Evolutionary conservation across 164 flowering plant genomes (phyloP), one percentile per base, ranked within the genome.

Genomic region (Tinospora cordifolia): DNA sequence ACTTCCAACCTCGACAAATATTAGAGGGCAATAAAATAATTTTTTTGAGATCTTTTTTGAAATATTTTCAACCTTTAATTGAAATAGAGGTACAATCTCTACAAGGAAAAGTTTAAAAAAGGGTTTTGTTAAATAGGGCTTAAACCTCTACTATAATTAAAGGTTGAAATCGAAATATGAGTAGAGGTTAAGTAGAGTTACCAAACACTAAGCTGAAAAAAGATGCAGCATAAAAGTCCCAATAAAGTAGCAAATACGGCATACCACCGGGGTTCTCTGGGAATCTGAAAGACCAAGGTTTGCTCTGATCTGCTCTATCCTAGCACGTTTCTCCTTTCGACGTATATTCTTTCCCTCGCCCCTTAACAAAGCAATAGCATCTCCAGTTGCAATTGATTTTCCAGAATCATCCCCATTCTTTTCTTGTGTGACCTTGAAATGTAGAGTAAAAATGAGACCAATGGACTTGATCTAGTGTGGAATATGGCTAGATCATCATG

Each of bases 271-370:
- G n/a, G 98, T 94, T 79, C 97, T 89, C 70, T 89, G 96, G 12
- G 95, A 84, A 83, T 94, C 98, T 63, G 98, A 94, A 79, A 94
- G 97, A 41, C 98, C 98, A 74, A 94, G 93, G 77, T 81, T 94
- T 51, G 92, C 98, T 81, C 98, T 85, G 77, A 94, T 92, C 81
- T 92, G 97, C 75, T 92, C 97, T 75, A 94, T 94, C 75, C 97
- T 83, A 22, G 85, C 85, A 19, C 95, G 82, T 79, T 88, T 94
- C 82, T 94, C 97, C 82, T 94, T 94, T 78, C 98, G 84, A 3
- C 97, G 79, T 12, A 92, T 87, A 69, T n/a, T 82, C 81, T 87
- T 90, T 51, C 85, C 87, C 75, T 85, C 85, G 40, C 98, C 98
- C 79, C 69, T 92, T 62, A 94, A 75, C 64, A 92, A 77, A 62